phyloP scores from a whole-genome alignment of 352 stramenopile species.

The Phytophthora palmivora region DNA sequence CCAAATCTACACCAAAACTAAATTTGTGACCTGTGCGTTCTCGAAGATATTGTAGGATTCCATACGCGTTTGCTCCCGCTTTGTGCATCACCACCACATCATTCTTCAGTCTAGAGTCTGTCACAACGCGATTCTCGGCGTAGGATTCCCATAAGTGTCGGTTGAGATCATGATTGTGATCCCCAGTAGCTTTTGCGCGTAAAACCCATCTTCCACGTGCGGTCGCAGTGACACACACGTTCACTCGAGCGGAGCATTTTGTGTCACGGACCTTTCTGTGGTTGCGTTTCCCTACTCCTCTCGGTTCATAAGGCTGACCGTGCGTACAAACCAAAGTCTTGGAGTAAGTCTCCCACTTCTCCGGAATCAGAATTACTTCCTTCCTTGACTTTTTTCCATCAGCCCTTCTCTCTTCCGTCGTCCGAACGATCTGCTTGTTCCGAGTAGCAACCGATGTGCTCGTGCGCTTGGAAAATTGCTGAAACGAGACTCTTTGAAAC shows the following conservation, averaged over 20 bases:
- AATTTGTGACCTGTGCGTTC: background rate
- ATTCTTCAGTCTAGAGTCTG: background rate
- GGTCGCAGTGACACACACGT: background rate
- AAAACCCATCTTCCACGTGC: background rate
- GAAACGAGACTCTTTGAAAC: background rate
- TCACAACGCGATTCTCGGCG: background rate
- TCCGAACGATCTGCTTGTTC: background rate
- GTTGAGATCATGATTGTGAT: constrained; percentile 11
- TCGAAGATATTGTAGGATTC: background rate
- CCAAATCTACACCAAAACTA: constrained; percentile 3
- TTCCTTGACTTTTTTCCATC: background rate
- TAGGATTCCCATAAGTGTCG: constrained; percentile 6
- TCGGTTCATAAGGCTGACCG: background rate
- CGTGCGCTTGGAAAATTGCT: background rate
- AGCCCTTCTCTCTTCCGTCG: background rate
- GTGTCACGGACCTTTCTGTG: background rate
- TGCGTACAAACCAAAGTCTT: background rate
- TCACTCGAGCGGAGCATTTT: background rate
- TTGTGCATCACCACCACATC: background rate
- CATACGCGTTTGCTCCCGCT: background rate
- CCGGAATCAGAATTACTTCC: background rate
- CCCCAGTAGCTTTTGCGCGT: background rate
- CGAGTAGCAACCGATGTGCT: background rate
- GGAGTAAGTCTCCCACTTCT: background rate
- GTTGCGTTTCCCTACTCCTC: background rate